Conservation (phyloP, 2,329 filamentous ascomycete genomes). For the Pseudocercospora pini-densiflorae region DNA sequence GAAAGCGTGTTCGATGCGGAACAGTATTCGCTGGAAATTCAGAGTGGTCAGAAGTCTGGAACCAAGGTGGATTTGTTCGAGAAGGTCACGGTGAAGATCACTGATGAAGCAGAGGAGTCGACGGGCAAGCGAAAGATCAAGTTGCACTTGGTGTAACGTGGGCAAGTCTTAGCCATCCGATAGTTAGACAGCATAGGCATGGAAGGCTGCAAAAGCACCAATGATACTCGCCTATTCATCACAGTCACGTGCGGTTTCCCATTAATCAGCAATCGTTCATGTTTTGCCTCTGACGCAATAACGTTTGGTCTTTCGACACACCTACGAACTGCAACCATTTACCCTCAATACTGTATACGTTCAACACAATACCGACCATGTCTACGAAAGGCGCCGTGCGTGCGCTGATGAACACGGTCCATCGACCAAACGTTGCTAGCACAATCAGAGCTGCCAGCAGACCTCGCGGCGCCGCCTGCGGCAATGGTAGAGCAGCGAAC, state of each 20-base stretch:
- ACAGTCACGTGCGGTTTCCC: neutral
- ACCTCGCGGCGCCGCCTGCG: neutral
- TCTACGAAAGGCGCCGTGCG: neutral
- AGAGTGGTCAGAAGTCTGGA: constrained; percentile 46
- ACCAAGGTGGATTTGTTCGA: constrained; percentile 81
- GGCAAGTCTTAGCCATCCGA: neutral
- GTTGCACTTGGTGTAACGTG: constrained; percentile 58
- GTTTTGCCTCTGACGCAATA: constrained; percentile 8
- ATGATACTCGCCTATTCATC: neutral
- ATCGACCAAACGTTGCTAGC: neutral
- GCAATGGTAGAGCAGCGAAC: neutral
- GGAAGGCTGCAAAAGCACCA: too few relatives aligned
- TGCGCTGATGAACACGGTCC: neutral
- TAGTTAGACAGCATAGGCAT: neutral
- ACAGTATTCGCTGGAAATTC: constrained; percentile 73
- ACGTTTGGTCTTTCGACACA: neutral
- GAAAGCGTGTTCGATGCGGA: constrained; percentile 85
- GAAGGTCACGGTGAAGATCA: constrained; percentile 86
- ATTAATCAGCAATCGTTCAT: constrained; percentile 1
- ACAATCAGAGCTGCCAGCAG: neutral
- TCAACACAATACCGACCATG: neutral
- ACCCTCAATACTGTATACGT: neutral
- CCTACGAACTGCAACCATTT: neutral
- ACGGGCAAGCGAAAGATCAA: constrained; percentile 95
- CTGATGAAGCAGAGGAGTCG: constrained; percentile 88